These are phyloP conservation scores for Verticillium albo-atrum DNA, from an alignment of 2,329 filamentous ascomycete genomes.

Conservation along the genomic window DNA sequence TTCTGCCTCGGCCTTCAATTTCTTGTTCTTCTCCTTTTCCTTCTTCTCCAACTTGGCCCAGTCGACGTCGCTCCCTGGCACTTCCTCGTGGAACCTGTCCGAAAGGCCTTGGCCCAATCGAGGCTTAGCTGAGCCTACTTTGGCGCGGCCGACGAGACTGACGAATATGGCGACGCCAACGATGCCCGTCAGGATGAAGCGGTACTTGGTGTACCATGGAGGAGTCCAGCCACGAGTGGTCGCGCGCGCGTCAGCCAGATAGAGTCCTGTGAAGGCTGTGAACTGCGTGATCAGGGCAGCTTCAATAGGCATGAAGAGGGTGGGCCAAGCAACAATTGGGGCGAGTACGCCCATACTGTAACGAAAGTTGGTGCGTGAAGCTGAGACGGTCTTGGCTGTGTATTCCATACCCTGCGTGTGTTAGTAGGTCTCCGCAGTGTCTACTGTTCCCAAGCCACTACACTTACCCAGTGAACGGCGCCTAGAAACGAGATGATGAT, in stretches of 20 bases:
- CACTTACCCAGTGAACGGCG: constrained; percentile 74
- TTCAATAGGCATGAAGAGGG: constrained; percentile 76
- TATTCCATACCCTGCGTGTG: constrained; percentile 66
- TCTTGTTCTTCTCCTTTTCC: constrained; percentile 31
- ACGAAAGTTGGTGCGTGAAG: constrained; percentile 65
- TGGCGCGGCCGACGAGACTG: constrained; percentile 76
- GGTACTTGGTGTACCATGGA: constrained; percentile 81
- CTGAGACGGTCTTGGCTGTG: constrained; percentile 59
- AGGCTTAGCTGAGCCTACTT: constrained; percentile 49
- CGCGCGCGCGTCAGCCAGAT: constrained; percentile 77
- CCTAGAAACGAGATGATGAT: constrained; percentile 92
- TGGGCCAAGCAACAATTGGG: constrained; percentile 83
- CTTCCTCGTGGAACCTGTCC: constrained; percentile 32
- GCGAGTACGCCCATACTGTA: constrained; percentile 81
- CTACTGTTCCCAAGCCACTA: neutral
- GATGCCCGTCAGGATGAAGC: constrained; percentile 87
- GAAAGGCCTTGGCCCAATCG: constrained; percentile 28
- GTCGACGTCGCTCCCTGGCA: constrained; percentile 30
- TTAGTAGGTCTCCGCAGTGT: constrained; percentile 3
- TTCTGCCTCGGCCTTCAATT: constrained; percentile 34
- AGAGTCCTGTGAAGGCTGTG: constrained; percentile 76
- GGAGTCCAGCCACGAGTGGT: constrained; percentile 74
- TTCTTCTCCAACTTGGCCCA: constrained; percentile 41
- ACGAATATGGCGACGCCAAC: constrained; percentile 79
- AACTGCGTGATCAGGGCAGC: constrained; percentile 86